Conservation (phyloP, 371 early-diverging fungal genomes). For the Synchytrium microbalum region DNA sequence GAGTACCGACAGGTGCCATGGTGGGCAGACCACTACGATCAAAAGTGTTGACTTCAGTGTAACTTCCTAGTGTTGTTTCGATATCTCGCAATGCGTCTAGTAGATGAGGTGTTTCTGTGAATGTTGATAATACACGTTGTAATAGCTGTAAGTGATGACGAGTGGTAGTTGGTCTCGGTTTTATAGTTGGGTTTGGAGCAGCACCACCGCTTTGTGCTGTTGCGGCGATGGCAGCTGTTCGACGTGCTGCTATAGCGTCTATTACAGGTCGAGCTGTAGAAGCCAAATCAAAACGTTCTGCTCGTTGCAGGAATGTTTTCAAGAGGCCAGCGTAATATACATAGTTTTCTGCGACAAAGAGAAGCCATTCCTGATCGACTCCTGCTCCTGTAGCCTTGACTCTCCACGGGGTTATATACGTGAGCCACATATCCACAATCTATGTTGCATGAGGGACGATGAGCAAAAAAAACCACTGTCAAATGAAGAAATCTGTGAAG, state of each 20-base stretch:
- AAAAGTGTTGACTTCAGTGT: background rate
- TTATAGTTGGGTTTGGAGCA: background rate
- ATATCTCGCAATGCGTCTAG: background rate
- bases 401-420: background rate
- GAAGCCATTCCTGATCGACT: background rate
- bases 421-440: background rate
- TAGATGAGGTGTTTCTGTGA: background rate
- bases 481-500: background rate
- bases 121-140: background rate
- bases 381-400: background rate
- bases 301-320: background rate
- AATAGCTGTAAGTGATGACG: background rate
- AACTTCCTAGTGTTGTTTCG: background rate
- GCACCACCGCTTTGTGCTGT: background rate
- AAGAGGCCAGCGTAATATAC: background rate
- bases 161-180: background rate
- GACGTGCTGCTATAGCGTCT: background rate
- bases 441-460: background rate
- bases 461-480: background rate
- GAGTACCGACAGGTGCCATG: too few relatives aligned
- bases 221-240: background rate
- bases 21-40: too few relatives aligned
- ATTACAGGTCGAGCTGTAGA: background rate
- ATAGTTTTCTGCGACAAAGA: background rate
- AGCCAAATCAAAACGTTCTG: background rate